Percentiles rank a stretch among this genome's conserved stretches.
Evolutionary conservation across 768 basidiomycete species (phyloP).

Genomic region (Cubamyces lactineus): DNA sequence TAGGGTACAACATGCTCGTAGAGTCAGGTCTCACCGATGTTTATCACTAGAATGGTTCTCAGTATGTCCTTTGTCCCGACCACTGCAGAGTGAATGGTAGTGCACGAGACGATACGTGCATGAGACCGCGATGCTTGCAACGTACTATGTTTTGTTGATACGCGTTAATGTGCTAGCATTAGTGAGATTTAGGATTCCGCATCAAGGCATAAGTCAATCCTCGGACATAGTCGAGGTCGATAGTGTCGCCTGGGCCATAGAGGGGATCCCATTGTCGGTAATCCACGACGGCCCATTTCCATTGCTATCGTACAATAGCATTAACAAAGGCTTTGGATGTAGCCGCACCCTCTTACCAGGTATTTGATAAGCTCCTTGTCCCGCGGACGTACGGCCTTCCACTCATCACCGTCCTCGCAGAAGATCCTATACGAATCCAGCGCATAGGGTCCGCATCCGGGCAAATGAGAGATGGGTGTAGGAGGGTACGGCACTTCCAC

Average conservation of each 20-base stretch:
- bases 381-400: constrained; percentile 62
- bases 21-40: too few species aligned
- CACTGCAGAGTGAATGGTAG: too few species aligned
- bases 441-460: constrained; percentile 71
- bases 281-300: constrained; percentile 71
- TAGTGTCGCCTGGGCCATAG: constrained; percentile 43
- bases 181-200: neutral
- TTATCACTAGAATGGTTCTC: too few species aligned
- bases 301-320: constrained; percentile 48
- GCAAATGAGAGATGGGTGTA: constrained; percentile 58
- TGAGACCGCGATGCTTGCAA: too few species aligned
- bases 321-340: too few species aligned
- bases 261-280: constrained; percentile 53
- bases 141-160: too few species aligned
- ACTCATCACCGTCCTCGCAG: constrained; percentile 51
- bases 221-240: constrained; percentile 32
- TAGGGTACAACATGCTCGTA: too few species aligned
- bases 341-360: constrained; percentile 51
- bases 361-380: constrained; percentile 76
- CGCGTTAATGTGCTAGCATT: too few species aligned
- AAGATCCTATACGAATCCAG: constrained; percentile 80
- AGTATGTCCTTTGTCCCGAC: too few species aligned
- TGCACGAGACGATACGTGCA: too few species aligned
- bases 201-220: neutral
- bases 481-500: constrained; percentile 41